Conservation (phyloP, 164 flowering plant species). For the Hamamelis virginiana region DNA sequence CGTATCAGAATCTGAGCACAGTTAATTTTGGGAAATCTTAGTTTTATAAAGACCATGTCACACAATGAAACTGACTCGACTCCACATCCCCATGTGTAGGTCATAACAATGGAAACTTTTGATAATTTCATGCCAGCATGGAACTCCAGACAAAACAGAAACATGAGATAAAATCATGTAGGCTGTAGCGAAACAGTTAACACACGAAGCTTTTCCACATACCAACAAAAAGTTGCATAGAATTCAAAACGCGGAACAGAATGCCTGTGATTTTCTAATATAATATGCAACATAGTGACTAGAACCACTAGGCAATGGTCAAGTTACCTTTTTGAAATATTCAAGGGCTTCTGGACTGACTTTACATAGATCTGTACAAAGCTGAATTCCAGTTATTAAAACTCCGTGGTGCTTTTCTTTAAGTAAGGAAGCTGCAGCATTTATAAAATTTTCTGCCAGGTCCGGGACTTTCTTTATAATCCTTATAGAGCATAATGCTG, state of each 20-base stretch:
- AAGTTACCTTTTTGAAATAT: conserved; percentile 75
- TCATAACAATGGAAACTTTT: not conserved
- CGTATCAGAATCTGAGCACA: too few species aligned
- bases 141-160: not conserved
- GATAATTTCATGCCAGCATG: not conserved
- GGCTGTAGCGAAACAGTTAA: not conserved
- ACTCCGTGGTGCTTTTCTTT: conserved; percentile 99
- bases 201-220: not conserved
- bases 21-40: too few species aligned
- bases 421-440: conserved; percentile 76
- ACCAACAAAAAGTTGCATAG: not conserved
- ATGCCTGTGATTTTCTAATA: not conserved
- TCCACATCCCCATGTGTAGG: too few species aligned
- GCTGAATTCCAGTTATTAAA: conserved; percentile 86
- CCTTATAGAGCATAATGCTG: conserved; percentile 92
- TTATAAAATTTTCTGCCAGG: conserved; percentile 89
- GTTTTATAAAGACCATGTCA: too few species aligned
- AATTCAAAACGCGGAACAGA: not conserved
- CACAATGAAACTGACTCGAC: too few species aligned
- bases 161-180: not conserved
- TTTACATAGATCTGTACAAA: conserved; percentile 88
- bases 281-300: not conserved
- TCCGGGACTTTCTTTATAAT: conserved; percentile 96
- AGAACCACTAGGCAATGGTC: not conserved
- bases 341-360: conserved; percentile 91